Evolutionary conservation across 768 basidiomycete genomes (phyloP), one percentile per base, ranked within the genome.

Genomic region (Boletus reticulatus): DNA sequence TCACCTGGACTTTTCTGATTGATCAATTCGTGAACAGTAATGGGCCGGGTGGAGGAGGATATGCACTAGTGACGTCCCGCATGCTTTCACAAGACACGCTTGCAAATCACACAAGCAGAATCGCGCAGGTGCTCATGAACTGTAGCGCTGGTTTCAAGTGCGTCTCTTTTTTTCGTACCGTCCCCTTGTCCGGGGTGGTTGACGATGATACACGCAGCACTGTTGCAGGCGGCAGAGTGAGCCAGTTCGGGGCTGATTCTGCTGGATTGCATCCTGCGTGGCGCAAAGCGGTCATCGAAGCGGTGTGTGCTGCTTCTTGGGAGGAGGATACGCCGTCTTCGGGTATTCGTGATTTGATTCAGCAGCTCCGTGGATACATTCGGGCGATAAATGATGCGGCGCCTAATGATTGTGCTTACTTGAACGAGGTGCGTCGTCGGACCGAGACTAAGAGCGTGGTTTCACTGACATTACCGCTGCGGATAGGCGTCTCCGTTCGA

Each of bases 191-290:
- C 6, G 7, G 27, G 6, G 12, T 42, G 51, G 43, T 59, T 41
- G 58, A 67, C 22, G 57, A 61, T 9, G 19, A 36, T 32, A 22
- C 39, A 20, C 16, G n/a, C 2, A 81, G 80, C 49, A 64, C 73
- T 24, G 62, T 81, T 16, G 75, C 67, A 6, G 81, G 81, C 1
- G 80, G 82, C 4, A 74, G 67, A 13, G 80, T 80, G 7, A 60
- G 27, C 61, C 66, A 34, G 64, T 48, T 67, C 11, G 12, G 73
- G 19, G 73, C 79, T 0, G 67, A 73, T 42, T 72, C 77, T 2
- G 68, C 68, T 11, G 80, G 76, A 16, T 57, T 80, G 19, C 74
- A 80, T 61, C 81, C 80, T 13, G 76, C 75, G 0, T 83, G 81
- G 79, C 71, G 81, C 16, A 67, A 72, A 14, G 72, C 79, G 1